Base-by-base conservation (phyloP, 2,329 filamentous ascomycete species). In the Aspergillus sp. region DNA sequence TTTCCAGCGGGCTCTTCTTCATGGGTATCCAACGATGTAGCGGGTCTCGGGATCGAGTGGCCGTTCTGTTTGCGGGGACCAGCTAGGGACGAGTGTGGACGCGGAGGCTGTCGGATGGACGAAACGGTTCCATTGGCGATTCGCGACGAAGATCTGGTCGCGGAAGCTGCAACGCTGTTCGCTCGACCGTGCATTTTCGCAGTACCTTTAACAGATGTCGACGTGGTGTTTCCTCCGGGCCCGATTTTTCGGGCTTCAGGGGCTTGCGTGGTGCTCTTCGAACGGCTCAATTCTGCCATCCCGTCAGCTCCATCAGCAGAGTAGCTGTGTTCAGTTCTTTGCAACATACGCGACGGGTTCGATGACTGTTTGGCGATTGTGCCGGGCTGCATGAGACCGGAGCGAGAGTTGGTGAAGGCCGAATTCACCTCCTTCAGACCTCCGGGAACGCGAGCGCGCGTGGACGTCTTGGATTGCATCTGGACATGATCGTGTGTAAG, bases 11-110 rank as follows among this genome's bases (percentile, higher is more conserved):
- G 66, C 54, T 60, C 69, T 53, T 64, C 68, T 53, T 62, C 57
- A 49, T 66, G 67, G 48, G 62, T 67, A 52, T 68, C 69, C 50
- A 73, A 55, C 3, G 72, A 68, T 7, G 69, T 72, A 5, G 63
- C 61, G 5, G 71, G 67, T 43, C 67, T 71, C 51, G 62, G 55
- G 42, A 62, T 65, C 52, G 66, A 71, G 48, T 65, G 62, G 27
- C 66, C 65, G 56, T 76, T 68, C 47, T 70, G 61, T 57, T 73
- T 75, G 45, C 73, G 68, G 39, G 75, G 66, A 50, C 76, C 74
- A 52, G 69, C 67, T 54, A 78, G 68, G 33, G 79, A 71, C 5
- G 77, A 73, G 51, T 78, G 73, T 3, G 78, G 73, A 45, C 79
- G 76, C 29, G 62, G 72, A 49, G 61, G 55, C 33, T 60, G 66